Evolutionary conservation across 257 asterid genomes (phyloP), one percentile per base, ranked within the genome.

Genomic region (Scutellaria galericulata): DNA sequence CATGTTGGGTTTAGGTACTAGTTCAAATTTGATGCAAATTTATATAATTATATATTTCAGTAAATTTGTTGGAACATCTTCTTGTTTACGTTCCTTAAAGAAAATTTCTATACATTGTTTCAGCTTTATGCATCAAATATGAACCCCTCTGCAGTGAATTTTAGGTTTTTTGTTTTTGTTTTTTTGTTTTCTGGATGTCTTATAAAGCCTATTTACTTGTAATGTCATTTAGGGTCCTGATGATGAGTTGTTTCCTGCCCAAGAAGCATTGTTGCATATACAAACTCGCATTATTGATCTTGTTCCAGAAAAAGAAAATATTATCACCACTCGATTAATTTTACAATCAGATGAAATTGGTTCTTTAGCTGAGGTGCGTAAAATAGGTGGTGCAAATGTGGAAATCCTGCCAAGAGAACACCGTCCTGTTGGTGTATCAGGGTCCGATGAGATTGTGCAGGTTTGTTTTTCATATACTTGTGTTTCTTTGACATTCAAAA

Each of bases 161-260:
- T 11, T 64, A 61, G 15, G 12, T 52, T 39, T 42, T 68, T 10
- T 9, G 51, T 50, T 61, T 54, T 45, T 18, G 18, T 18, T 52
- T 18, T 52, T 68, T 10, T 9, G 51, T 50, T 61, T 54, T 45
- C 71, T 24, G 47, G 64, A 72, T 51, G 63, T 60, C 54, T 56
- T 66, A 59, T 73, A 70, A 31, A 47, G 68, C 40, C 71, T 80
- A 80, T 72, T 75, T 67, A 71, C 71, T 74, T 80, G 68, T 77
- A 62, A 0, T 72, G 52, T 78, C 58, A 56, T 64, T 44, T 78
- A 94, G 97, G 99, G 96, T 65, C 99, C 97, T 55, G 95, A 94
- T 46, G 97, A 94, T 79, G 97, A 86, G 81, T 75, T 91, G 80
- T 94, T 94, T 87, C 99, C 97, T 81, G 96, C 97, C 74, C 99